Evolutionary conservation across 75 land plant species (phyloP), one percentile per base, ranked within the genome.

Genomic region (Pinus taeda): DNA sequence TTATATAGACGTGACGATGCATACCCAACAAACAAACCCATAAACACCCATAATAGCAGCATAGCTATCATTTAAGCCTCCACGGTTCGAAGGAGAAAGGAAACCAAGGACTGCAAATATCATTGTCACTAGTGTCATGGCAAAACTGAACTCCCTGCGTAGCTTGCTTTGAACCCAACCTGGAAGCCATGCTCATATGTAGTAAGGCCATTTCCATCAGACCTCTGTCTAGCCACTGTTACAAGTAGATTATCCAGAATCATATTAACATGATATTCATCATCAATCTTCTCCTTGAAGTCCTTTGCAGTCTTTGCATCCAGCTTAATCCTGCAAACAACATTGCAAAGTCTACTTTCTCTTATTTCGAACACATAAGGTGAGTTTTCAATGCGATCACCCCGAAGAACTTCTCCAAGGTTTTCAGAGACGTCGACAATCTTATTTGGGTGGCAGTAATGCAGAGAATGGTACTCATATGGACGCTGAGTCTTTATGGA

Each of bases 401-500:
- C 99, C 20, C 97, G 92, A 36, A 96, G 95, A 79, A 96, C 99
- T 80, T 96, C 99, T 26, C 99, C 99, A 74, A 96, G 73, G 80
- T 96, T 96, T 79, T 96, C 99, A 57, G 98, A 95, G 82, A 61
- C 90, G 84, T 94, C 89, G 74, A 75, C 45, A 78, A 96, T 92
- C 73, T 89, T 78, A 0, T 57, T 29, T 11, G 99, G 99, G 78
- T 87, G 93, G 77, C 99, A 96, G 69, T 87, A 96, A 3, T 86
- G 85, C 70, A 96, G 78, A 81, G 77, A 95, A 80, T 96, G 94
- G 85, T 84, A 92, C 59, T 92, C 99, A 86, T 96, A 96, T 4
- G 99, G 99, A 78, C 94, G 93, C 76, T 96, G 99, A n/a, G 98
- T 96, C 82, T 96, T 96, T 59, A 86, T 93, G 45, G 99, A 96